Percentiles rank a stretch among this genome's conserved stretches.
Conservation (phyloP, 169 alveolate species). For the Theileria annulata region DNA sequence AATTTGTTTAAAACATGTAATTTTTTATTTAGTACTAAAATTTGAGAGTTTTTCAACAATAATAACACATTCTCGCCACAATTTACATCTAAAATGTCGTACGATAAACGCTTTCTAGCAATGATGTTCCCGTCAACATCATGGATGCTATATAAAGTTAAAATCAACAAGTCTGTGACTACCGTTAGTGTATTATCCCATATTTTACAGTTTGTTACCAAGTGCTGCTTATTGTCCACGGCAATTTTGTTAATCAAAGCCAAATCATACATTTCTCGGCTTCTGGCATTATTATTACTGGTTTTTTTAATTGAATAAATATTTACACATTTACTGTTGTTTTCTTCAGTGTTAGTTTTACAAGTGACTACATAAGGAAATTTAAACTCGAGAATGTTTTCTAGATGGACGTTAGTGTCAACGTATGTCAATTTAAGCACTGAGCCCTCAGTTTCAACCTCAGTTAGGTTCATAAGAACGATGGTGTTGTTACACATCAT, state of each 20-base stretch:
- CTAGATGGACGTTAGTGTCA: not conserved
- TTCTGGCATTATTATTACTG: not conserved
- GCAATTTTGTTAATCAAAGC: not conserved
- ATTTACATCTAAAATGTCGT: not conserved
- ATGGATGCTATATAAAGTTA: not conserved
- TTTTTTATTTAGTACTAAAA: not conserved
- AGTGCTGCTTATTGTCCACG: not conserved
- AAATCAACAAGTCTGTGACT: not conserved
- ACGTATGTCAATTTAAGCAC: not conserved
- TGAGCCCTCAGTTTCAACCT: not conserved
- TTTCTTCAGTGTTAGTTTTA: not conserved
- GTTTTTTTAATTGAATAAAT: not conserved
- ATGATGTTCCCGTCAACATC: not conserved
- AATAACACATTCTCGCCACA: not conserved
- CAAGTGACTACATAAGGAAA: not conserved
- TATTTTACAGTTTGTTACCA: slow-evolving; percentile 4
- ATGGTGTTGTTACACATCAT: not conserved
- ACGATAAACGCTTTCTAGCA: not conserved
- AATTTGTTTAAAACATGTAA: too few species aligned
- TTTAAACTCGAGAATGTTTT: not conserved
- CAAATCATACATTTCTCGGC: not conserved
- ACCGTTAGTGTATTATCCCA: not conserved
- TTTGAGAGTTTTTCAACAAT: not conserved
- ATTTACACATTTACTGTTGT: not conserved
- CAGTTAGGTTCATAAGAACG: not conserved